Base-by-base conservation (phyloP, 768 basidiomycete species). In the Xanthoconium stramineum region DNA sequence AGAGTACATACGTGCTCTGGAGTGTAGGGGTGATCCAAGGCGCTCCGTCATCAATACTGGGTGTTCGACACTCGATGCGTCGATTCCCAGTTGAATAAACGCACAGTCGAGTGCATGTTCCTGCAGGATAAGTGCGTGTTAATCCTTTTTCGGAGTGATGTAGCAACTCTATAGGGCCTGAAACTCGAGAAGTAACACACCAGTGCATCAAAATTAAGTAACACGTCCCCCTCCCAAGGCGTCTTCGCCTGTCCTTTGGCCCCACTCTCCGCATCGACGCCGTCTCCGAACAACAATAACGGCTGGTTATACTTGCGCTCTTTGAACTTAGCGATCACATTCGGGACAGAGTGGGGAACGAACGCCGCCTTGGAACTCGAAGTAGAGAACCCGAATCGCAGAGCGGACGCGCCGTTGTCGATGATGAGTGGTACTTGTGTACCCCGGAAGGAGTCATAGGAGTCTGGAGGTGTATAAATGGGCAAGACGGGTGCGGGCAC, bases 21-120 rank as follows among this genome's bases (percentile, higher is more conserved):
- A 97, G 71, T 95, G 91, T 20, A 95, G 69, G 0, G 94, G 94
- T 28, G 94, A 91, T 52, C 86, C 86, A 3, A 98, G 75, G 8
- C 94, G 80, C 71, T 99, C 97, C 0, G 94, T 89, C 92, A 98
- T 97, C 54, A 97, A 74, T 19, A 99, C 78, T 0, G 95, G 94
- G 66, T 97, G 94, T 52, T 89, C 82, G 29, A 98, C 80, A 12
- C 80, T 79, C 2, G 84, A 74, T 0, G 85, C 80, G 62, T 92
- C 86, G 58, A 98, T 86, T 3, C 93, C 92, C 13, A 99, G 79
- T 50, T 87, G 85, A 55, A 93, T 78, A 68, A 98, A 94, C 33
- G 89, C 86, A 72, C 89, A 94, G 75, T 99, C 97, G 53, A 99
- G 75, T 8, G 91, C 91, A 69, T 92, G 86, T 80, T 99, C 97